A percentile compares a stretch with the other conserved stretches of the same genome.
These are phyloP conservation scores for Hippophae tibetana DNA, from an alignment of 306 rosid genomes.

Conservation along the genomic window DNA sequence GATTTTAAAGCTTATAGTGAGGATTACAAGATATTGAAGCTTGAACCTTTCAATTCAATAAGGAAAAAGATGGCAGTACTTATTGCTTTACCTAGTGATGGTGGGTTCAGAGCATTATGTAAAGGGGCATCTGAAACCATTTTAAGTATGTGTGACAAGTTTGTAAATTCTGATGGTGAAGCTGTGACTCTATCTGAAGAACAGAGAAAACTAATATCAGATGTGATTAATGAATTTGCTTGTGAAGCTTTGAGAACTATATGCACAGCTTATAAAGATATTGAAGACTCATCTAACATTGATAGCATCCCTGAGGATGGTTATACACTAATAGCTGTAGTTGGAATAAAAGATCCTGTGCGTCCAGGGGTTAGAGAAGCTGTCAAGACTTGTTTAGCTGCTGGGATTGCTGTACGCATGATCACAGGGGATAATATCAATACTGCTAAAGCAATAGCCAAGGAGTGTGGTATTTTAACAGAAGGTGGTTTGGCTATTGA, in stretches of 20 bases:
- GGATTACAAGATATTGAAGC: constrained; percentile 39
- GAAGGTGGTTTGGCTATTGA: constrained; percentile 77
- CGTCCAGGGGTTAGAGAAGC: constrained; percentile 80
- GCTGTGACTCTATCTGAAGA: constrained; percentile 41
- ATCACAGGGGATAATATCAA: constrained; percentile 90
- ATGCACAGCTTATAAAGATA: constrained; percentile 53
- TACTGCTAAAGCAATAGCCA: constrained; percentile 94
- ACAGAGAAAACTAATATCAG: constrained; percentile 30
- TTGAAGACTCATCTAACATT: constrained; percentile 21
- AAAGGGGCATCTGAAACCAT: constrained; percentile 92
- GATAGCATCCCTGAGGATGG: constrained; percentile 44
- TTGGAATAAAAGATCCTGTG: constrained; percentile 93
- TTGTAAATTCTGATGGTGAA: constrained; percentile 45
- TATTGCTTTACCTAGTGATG: constrained; percentile 39
- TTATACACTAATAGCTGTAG: constrained; percentile 50
- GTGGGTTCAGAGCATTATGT: constrained; percentile 45
- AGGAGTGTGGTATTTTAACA: constrained; percentile 85
- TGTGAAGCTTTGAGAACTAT: constrained; percentile 79
- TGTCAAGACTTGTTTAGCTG: constrained; percentile 62
- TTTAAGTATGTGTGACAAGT: constrained; percentile 51
- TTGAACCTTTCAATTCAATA: constrained; percentile 75
- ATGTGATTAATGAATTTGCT: constrained; percentile 54
- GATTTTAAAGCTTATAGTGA: constrained; percentile 28
- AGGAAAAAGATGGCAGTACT: constrained; percentile 72
- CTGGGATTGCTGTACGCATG: constrained; percentile 77